These are phyloP conservation scores for Lepraria neglecta DNA, from an alignment of 495 filamentous ascomycete genomes.

Conservation along the genomic window DNA sequence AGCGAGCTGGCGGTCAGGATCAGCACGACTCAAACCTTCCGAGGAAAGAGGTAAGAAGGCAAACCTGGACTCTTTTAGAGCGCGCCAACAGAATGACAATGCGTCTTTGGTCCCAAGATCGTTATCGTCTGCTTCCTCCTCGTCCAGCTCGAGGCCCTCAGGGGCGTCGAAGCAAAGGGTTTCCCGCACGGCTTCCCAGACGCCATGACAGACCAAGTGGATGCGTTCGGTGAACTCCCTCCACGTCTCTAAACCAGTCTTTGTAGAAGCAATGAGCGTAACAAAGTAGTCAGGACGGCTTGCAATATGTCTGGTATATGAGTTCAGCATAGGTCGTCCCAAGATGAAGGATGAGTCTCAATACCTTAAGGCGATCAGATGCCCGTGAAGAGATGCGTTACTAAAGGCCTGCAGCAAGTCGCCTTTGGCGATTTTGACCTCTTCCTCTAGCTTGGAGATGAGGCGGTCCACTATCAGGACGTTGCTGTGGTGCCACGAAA, in stretches of 20 bases:
- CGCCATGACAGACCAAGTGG: slow-evolving; percentile 47
- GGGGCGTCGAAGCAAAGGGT: slow-evolving; percentile 87
- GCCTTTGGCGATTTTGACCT: slow-evolving; percentile 48
- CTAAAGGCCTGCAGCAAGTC: slow-evolving; percentile 56
- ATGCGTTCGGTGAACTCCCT: slow-evolving; percentile 50
- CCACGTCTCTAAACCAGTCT: slow-evolving; percentile 28
- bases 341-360: slow-evolving; percentile 34
- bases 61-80: slow-evolving; percentile 84
- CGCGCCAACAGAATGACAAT: slow-evolving; percentile 88
- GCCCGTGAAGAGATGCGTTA: slow-evolving; percentile 62
- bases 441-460: slow-evolving; percentile 43
- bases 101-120: slow-evolving; percentile 72
- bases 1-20: slow-evolving; percentile 11
- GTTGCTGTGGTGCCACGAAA: slow-evolving; percentile 2
- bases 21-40: background rate
- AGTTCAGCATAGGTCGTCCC: slow-evolving; percentile 20
- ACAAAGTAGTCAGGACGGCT: slow-evolving; percentile 28
- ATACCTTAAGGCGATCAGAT: slow-evolving; percentile 43
- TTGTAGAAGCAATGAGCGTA: slow-evolving; percentile 28
- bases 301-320: slow-evolving; percentile 31
- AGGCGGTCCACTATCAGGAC: slow-evolving; percentile 16
- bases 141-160: slow-evolving; percentile 74
- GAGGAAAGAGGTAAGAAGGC: background rate
- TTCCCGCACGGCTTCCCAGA: slow-evolving; percentile 69
- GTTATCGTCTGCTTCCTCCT: slow-evolving; percentile 59